A percentile compares a stretch with the other conserved stretches of the same genome.
phyloP scores from a whole-genome alignment of 768 basidiomycete species.

The Galerina sulciceps region DNA sequence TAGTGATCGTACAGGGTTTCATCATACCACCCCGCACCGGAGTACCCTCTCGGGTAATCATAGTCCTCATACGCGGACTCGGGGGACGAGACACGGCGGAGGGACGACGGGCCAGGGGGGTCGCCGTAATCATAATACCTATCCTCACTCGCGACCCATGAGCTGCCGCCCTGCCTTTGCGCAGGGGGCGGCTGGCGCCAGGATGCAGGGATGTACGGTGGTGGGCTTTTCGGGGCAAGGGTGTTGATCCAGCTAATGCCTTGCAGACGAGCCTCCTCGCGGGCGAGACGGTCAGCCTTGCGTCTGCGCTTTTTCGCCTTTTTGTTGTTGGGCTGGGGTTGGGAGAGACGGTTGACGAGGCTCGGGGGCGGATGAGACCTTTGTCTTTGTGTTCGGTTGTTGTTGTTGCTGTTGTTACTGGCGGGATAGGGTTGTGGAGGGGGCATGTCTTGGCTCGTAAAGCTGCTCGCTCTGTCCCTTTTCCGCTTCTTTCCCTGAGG shows the following conservation, averaged over 20 bases:
- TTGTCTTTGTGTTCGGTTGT: not conserved
- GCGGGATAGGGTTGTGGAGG: conserved; percentile 11
- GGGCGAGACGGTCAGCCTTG: conserved; percentile 36
- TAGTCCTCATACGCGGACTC: no score
- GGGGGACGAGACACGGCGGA: no score
- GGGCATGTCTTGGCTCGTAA: conserved; percentile 10
- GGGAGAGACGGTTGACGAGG: conserved; percentile 27
- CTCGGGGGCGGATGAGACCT: conserved; percentile 9
- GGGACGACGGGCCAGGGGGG: no score
- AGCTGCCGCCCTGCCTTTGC: no score
- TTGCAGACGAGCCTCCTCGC: conserved; percentile 29
- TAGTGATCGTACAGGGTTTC: no score
- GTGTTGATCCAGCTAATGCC: conserved; percentile 21
- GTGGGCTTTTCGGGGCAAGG: no score
- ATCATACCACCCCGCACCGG: no score
- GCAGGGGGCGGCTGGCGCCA: no score
- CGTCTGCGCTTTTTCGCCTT: conserved; percentile 46
- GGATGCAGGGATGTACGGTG: no score
- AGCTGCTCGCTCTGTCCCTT: conserved; percentile 22
- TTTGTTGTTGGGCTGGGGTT: conserved; percentile 35
- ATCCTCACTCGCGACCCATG: no score
- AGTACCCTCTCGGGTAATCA: no score
- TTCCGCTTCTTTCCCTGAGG: conserved; percentile 21
- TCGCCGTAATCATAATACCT: no score
- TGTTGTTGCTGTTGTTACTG: not conserved